phyloP scores from a whole-genome alignment of 2,329 filamentous ascomycete genomes.

The Periconia sp. region DNA sequence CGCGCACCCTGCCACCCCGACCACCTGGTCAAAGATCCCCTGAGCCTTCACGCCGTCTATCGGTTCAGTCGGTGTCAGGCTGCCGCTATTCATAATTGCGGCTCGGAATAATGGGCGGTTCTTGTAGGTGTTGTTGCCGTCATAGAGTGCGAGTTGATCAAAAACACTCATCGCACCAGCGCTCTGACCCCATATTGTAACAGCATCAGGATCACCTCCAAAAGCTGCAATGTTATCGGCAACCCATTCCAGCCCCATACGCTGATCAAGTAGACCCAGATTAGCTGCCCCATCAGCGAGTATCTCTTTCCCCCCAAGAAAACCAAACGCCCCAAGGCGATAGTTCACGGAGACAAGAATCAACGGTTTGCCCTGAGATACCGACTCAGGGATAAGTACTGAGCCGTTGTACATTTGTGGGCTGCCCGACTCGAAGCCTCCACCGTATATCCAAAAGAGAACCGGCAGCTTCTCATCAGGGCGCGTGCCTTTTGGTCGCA shows the following conservation, averaged over 20 bases:
- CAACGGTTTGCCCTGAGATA: not conserved
- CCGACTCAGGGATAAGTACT: not conserved
- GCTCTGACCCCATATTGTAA: conserved; percentile 45
- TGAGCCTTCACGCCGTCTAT: not conserved
- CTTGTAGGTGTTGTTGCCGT: not conserved
- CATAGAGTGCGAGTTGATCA: not conserved
- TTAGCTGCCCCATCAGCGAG: conserved; percentile 18
- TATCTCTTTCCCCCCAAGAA: not conserved
- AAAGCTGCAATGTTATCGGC: conserved; percentile 43
- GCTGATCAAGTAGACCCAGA: conserved; percentile 44
- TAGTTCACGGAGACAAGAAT: not conserved
- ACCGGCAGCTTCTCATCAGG: not conserved
- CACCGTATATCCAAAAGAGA: not conserved
- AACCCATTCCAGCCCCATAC: conserved; percentile 38
- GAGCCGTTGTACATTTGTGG: not conserved
- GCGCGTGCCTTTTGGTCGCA: not conserved
- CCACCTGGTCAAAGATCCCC: not conserved
- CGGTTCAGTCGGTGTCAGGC: not conserved
- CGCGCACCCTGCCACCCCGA: not conserved
- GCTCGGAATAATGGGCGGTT: not conserved
- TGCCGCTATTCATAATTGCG: not conserved
- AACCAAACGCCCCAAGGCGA: not conserved
- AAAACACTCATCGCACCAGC: conserved; percentile 32
- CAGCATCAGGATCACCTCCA: conserved; percentile 38
- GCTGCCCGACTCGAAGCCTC: not conserved